These are phyloP conservation scores for Rhinocladiella mackenziei DNA, from an alignment of 2,329 filamentous ascomycete genomes.

Conservation along the genomic window DNA sequence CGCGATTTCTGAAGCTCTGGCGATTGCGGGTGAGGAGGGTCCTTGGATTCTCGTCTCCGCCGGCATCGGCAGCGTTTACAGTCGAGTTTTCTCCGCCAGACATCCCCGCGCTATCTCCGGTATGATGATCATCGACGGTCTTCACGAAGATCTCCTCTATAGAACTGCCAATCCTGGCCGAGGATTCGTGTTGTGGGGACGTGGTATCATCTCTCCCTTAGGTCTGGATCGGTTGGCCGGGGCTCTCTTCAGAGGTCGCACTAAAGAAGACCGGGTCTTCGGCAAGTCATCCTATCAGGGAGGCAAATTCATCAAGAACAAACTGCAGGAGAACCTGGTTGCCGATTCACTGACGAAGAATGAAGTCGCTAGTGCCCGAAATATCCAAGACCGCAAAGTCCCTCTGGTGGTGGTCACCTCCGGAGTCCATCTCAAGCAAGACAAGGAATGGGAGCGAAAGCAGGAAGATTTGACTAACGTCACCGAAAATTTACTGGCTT, in stretches of 20 bases:
- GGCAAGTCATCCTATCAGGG: constrained; percentile 73
- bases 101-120: constrained; percentile 71
- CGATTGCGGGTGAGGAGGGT: constrained; percentile 72
- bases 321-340: constrained; percentile 88
- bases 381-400: constrained; percentile 72
- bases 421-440: constrained; percentile 63
- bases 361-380: constrained; percentile 72
- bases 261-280: constrained; percentile 77
- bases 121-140: constrained; percentile 77
- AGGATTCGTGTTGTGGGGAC: constrained; percentile 82
- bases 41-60: constrained; percentile 87
- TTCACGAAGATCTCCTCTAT: constrained; percentile 81
- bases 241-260: constrained; percentile 76
- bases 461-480: constrained; percentile 79
- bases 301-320: constrained; percentile 81
- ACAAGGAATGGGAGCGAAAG: constrained; percentile 72
- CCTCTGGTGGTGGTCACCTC: constrained; percentile 80
- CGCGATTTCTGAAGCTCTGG: constrained; percentile 79
- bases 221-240: constrained; percentile 76
- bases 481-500: constrained; percentile 72
- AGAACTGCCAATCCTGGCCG: constrained; percentile 62
- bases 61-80: constrained; percentile 82
- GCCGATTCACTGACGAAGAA: constrained; percentile 78
- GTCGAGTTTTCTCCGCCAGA: constrained; percentile 82
- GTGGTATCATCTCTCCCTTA: constrained; percentile 79